Evolutionary conservation across 192 early-diverging fungal species (phyloP).

Genomic region (Mortierella antarctica): DNA sequence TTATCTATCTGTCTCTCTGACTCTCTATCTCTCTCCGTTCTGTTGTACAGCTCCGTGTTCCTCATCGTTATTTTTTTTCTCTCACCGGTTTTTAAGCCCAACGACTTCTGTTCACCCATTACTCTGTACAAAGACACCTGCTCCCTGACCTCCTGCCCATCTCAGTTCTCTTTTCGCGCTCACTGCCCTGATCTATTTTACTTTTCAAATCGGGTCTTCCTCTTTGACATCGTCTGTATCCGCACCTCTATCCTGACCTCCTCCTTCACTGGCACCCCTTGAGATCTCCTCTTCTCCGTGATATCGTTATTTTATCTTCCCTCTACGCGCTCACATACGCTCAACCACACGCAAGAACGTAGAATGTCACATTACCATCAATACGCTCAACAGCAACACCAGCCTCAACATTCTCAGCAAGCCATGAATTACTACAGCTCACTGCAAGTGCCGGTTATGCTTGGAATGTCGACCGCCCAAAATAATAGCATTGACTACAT

Average conservation of each 20-base stretch:
- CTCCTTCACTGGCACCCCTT: neutral
- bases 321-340: neutral
- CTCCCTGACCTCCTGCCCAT: neutral
- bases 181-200: neutral
- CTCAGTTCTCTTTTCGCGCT: neutral
- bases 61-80: neutral
- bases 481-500: slow-evolving; percentile 11
- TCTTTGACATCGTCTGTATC: neutral
- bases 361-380: slow-evolving; percentile 25
- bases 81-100: neutral
- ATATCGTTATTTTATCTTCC: neutral
- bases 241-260: neutral
- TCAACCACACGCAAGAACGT: neutral
- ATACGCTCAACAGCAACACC: slow-evolving; percentile 16
- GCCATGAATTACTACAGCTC: slow-evolving; percentile 22
- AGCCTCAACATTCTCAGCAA: slow-evolving; percentile 23
- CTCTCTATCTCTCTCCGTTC: slow-evolving; percentile 1
- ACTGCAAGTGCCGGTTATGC: slow-evolving; percentile 17
- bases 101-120: neutral
- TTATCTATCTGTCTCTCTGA: neutral
- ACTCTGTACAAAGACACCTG: no score
- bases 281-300: no score
- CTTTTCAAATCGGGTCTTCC: neutral
- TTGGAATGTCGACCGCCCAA: slow-evolving; percentile 6
- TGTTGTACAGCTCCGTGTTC: neutral